Evolutionary conservation across 2,329 filamentous ascomycete species (phyloP).

Genomic region (Neopestalotiopsis rosae): DNA sequence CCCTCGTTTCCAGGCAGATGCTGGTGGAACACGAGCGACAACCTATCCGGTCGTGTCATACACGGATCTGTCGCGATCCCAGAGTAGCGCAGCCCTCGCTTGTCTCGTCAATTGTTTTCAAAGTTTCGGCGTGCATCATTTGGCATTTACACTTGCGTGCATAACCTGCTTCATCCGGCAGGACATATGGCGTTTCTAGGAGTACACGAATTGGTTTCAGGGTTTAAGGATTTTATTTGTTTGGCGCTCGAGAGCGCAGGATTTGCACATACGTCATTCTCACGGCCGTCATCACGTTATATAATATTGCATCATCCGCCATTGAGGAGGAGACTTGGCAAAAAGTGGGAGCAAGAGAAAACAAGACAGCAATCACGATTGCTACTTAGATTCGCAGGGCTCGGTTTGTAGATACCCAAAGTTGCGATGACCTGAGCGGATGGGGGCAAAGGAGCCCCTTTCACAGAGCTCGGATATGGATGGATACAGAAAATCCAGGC

Average conservation of each 20-base stretch:
- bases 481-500: neutral
- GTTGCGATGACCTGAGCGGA: slow-evolving; percentile 1
- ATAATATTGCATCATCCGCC: slow-evolving; percentile 2
- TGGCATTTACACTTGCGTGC: neutral
- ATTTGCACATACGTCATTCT: neutral
- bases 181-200: neutral
- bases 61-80: neutral
- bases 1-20: neutral
- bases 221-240: neutral
- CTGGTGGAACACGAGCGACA: neutral
- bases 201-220: slow-evolving; percentile 3
- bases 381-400: neutral
- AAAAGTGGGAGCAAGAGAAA: neutral
- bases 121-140: neutral
- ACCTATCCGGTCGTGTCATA: neutral
- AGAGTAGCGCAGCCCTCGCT: neutral
- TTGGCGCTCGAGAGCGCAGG: neutral
- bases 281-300: neutral
- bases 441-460: neutral
- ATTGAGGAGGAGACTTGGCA: neutral
- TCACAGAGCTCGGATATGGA: neutral
- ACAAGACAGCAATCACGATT: neutral
- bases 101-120: neutral
- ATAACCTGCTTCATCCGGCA: neutral
- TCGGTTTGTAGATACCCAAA: slow-evolving; percentile 1